Evolutionary conservation across 2,329 filamentous ascomycete species (phyloP), one percentile per base, ranked within the genome.

Genomic region (Stagonosporopsis chrysanthemi): DNA sequence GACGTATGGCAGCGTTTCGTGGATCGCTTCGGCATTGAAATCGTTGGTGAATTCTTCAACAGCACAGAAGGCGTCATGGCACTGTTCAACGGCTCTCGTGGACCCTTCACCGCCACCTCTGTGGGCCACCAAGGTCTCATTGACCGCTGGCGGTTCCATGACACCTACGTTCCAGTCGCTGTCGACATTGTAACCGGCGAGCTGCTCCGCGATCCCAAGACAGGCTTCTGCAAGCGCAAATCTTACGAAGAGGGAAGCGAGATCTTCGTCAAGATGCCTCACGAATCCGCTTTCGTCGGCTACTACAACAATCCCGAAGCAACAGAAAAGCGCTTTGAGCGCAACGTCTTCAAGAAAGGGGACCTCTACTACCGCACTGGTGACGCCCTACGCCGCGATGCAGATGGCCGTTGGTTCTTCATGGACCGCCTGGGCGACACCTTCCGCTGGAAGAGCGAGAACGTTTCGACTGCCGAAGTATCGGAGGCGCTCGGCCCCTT

Each of bases 21-120:
- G 38, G 83, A 88, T 44, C 82, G 87, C 12, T 90, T 89, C 69
- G 83, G 82, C 48, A 83, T 90, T 62, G 75, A 81, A 12, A 82
- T 84, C 26, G 84, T 93, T 2, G 80, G 79, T 58, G 90, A 93
- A 73, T 92, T 93, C 77, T 93, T 91, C 81, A 90, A 89, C 72
- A 90, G 87, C 56, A 90, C 88, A 1, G 90, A 93, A 74, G 88
- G 89, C 28, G 81, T 91, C 46, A 83, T 92, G 65, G 74, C 75
- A 0, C 77, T 92, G 9, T 74, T 86, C 52, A 90, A 90, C 67
- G 73, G 81, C 22, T 84, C 83, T 51, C 78, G 81, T 12, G 76
- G 89, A 1, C 85, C 87, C 23, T 92, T 86, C 70, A 80, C 83
- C 4, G 82, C 84, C 6, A 83, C 85, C 4, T 81, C 84, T 26